These are phyloP conservation scores for Alopecurus myosuroides DNA, from an alignment of 176 grass and related monocot species.

Conservation along the genomic window DNA sequence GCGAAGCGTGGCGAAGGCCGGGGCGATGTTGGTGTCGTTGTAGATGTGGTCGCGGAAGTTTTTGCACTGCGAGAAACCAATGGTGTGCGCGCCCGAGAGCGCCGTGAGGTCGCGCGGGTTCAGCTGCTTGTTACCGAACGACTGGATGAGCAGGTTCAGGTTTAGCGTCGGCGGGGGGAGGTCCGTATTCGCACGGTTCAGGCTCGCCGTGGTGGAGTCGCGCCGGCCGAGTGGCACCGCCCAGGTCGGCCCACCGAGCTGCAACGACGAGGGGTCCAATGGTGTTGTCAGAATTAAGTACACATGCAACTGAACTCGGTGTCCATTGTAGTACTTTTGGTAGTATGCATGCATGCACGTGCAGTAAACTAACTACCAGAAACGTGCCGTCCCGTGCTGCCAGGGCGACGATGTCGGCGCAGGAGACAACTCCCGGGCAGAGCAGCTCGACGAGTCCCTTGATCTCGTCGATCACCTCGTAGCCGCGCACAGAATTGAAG, in stretches of 20 bases:
- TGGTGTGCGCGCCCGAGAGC: conserved; percentile 77
- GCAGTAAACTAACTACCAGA: conserved; percentile 33
- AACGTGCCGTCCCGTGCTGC: conserved; percentile 61
- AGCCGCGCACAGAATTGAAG: conserved; percentile 61
- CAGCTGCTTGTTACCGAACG: conserved; percentile 52
- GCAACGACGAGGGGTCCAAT: neutral
- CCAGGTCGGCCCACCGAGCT: conserved; percentile 79
- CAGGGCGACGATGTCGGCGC: conserved; percentile 79
- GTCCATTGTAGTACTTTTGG: neutral
- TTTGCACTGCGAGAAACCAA: conserved; percentile 61
- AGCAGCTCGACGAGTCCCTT: conserved; percentile 49
- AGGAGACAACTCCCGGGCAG: conserved; percentile 68
- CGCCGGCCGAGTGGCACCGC: conserved; percentile 58
- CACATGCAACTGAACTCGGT: no score
- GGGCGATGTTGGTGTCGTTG: conserved; percentile 47
- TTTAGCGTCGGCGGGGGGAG: conserved; percentile 31
- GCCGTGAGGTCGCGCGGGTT: conserved; percentile 50
- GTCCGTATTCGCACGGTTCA: conserved; percentile 38
- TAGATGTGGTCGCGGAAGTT: conserved; percentile 67
- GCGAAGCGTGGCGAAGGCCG: conserved; percentile 35
- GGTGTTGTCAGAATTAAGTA: neutral
- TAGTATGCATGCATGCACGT: neutral
- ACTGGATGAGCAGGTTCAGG: conserved; percentile 35
- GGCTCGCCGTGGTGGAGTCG: conserved; percentile 62
- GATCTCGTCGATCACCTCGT: conserved; percentile 76